Evolutionary conservation across 768 basidiomycete genomes (phyloP), one percentile per base, ranked within the genome.

Genomic region (Boletus reticulatus): DNA sequence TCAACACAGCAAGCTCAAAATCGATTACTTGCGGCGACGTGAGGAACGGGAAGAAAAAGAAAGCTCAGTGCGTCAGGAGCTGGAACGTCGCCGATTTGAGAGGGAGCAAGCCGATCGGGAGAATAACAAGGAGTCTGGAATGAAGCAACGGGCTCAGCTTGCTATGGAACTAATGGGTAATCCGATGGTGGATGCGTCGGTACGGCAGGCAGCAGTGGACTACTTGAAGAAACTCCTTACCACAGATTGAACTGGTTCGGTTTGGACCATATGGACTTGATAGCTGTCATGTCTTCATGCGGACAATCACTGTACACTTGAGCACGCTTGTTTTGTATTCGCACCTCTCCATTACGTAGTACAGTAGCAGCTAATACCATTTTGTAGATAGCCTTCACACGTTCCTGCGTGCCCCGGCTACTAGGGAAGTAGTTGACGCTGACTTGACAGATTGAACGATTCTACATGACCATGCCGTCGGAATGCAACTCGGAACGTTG

Each of bases 1-100:
- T 22, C 87, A 89, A 61, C 82, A 87, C 36, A 81, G 80, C 57
- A 85, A 85, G 69, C 77, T 83, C 72, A 87, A 87, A 64, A 76
- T 88, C 42, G 89, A 89, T 54, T 84, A 84, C 60, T 62, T 89
- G 65, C 79, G 82, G 52, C 73, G 85, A 57, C 76, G 83, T 19
- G 87, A 89, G 57, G 87, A 87, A 59, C 75, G 87, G n/a, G 85
- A 88, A 62, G 83, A 84, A 59, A 79, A 76, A 61, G 84, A 86
- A 57, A 80, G 80, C 48, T 56, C 60, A 0, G 66, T 75, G 58
- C 76, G 84, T 37, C 75, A 76, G 53, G 84, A 86, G 56, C 55
- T 78, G 39, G 84, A 85, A 62, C 76, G 79, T 27, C 54, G 78
- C 50, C 78, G 79, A 55, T 62, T 80, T 52, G 84, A 85, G 62